Base-by-base conservation (phyloP, 2,329 filamentous ascomycete genomes). In the Hymenoscyphus occultus region DNA sequence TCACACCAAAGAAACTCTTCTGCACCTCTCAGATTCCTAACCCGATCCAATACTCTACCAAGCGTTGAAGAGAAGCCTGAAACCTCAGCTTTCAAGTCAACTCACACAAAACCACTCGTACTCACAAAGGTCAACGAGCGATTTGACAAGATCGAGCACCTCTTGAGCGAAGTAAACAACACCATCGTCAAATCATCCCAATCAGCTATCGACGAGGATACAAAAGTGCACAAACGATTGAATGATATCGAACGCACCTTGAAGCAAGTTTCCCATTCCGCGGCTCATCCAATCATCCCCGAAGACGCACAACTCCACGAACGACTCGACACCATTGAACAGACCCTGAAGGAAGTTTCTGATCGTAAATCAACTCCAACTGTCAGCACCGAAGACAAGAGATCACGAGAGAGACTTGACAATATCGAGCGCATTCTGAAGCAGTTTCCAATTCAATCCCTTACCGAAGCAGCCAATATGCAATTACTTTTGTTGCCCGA, bases 291-390 rank as follows among this genome's bases (percentile, higher is more conserved):
- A 57, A 5, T 16, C 28, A 51, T 10, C 64, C 61, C 35, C 35
- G 35, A 65, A 56, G 57, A 39, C 16, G 32, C 56, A 28, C 28
- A 57, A 12, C 31, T 66, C 19, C 51, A 61, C 51, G 42, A 64
- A 32, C 61, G 64, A 39, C 61, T 66, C 19, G 61, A 63, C 14
- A 48, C 39, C 14, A 63, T 66, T 56, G 64, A 63, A 22, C 13
- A 51, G 9, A 10, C 56, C 13, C 19, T 66, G 16, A 31, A 59
- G 19, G 39, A 61, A 32, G n/a, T 19, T 3, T 32, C 31, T 12
- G 19, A 59, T n/a, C 13, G 35, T 7, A 35, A 35, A 10, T 10
- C 5, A 35, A 35, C 35, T 35, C 35, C 35, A 35, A 35, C 9
- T 35, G 35, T 35, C 35, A 10, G 6, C 35, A 35, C 35, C 35